A percentile compares a stretch with the other conserved stretches of the same genome.
Conservation (phyloP, 495 filamentous ascomycete genomes). For the Neurospora cerealis region DNA sequence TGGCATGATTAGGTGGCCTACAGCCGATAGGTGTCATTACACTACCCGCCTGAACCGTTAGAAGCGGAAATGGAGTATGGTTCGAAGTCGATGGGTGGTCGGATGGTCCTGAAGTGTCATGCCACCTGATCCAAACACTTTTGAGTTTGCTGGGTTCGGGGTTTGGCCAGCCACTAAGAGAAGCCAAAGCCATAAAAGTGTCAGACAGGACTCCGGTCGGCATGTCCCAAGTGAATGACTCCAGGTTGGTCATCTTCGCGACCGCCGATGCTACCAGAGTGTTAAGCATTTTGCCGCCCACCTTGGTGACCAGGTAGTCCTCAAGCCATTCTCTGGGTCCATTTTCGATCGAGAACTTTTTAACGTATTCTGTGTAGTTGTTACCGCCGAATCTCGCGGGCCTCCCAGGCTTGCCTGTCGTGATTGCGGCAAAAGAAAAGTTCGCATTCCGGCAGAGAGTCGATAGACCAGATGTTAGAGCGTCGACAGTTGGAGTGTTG, state of each 20-base stretch:
- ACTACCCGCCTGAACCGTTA: slow-evolving; percentile 12
- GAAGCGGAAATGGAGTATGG: slow-evolving; percentile 18
- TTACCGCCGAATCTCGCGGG: slow-evolving; percentile 39
- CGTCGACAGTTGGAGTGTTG: slow-evolving; percentile 71
- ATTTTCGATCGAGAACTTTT: slow-evolving; percentile 86
- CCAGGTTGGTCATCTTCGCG: slow-evolving; percentile 77
- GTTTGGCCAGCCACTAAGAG: slow-evolving; percentile 50
- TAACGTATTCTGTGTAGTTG: slow-evolving; percentile 74
- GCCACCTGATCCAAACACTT: slow-evolving; percentile 81
- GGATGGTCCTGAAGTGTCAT: slow-evolving; percentile 56
- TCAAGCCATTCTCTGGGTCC: slow-evolving; percentile 74
- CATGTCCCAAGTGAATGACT: slow-evolving; percentile 95
- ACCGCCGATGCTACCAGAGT: slow-evolving; percentile 82
- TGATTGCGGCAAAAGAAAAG: slow-evolving; percentile 20
- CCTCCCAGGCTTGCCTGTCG: background rate
- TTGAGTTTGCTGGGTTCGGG: slow-evolving; percentile 55
- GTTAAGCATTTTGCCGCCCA: slow-evolving; percentile 87
- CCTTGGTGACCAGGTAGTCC: slow-evolving; percentile 81
- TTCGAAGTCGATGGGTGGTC: slow-evolving; percentile 14
- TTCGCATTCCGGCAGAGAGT: slow-evolving; percentile 75
- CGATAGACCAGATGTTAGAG: slow-evolving; percentile 80
- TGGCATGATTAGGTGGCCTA: slow-evolving; percentile 20
- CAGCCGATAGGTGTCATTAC: slow-evolving; percentile 35
- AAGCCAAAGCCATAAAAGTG: slow-evolving; percentile 76
- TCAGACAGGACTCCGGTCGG: slow-evolving; percentile 82